Percentiles rank a stretch among this genome's conserved stretches.
These are phyloP conservation scores for Plicaturopsis crispa DNA, from an alignment of 768 basidiomycete species.

Conservation along the genomic window DNA sequence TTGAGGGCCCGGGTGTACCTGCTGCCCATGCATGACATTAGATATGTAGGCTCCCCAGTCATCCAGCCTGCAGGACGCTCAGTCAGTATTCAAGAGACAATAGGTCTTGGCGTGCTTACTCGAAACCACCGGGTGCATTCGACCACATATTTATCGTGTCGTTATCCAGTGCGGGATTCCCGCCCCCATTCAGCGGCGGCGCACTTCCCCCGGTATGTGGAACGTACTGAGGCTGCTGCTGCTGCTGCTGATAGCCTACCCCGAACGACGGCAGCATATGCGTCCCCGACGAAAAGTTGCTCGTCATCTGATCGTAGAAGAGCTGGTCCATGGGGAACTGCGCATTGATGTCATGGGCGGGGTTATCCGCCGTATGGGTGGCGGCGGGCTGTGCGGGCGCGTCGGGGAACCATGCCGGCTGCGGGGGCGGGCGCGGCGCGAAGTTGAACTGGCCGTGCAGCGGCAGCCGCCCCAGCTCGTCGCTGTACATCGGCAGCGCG, in stretches of 20 bases:
- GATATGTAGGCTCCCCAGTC: constrained; percentile 30
- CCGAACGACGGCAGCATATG: constrained; percentile 25
- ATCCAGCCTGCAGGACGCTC: constrained; percentile 17
- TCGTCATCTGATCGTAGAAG: constrained; percentile 11
- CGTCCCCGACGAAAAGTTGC: constrained; percentile 12
- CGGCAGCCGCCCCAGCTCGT: constrained; percentile 51
- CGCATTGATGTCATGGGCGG: constrained; percentile 2
- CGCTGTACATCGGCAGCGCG: constrained; percentile 46
- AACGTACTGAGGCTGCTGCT: background rate
- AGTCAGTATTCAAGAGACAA: constrained; percentile 5
- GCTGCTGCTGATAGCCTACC: constrained; percentile 3
- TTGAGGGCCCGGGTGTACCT: too few species aligned
- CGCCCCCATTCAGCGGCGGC: background rate
- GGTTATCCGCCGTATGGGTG: background rate
- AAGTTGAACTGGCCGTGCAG: constrained; percentile 24
- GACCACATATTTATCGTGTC: constrained; percentile 60
- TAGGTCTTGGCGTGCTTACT: constrained; percentile 33
- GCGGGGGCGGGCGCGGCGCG: constrained; percentile 1
- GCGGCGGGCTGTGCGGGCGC: background rate
- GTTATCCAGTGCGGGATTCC: constrained; percentile 24
- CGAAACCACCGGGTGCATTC: constrained; percentile 48
- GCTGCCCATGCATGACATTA: background rate
- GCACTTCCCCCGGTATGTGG: too few species aligned
- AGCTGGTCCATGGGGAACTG: constrained; percentile 11
- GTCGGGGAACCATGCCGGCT: background rate